A percentile compares a stretch with the other conserved stretches of the same genome.
Conservation (phyloP, 78 protist genomes). For the Guillardia theta region DNA sequence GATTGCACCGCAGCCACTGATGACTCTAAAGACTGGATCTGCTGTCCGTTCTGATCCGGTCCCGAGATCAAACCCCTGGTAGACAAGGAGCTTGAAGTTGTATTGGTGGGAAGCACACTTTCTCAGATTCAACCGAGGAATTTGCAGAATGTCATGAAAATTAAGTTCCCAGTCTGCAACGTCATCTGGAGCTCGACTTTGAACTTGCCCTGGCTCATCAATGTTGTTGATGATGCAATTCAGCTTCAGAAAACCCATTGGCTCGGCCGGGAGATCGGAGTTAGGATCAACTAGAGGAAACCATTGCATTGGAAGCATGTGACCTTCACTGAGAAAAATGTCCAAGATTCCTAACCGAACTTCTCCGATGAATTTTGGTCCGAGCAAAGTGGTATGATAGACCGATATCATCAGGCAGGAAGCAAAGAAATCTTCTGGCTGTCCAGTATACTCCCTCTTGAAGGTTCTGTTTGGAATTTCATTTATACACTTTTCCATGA, state of each 20-base stretch:
- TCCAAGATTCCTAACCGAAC: neutral
- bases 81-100: neutral
- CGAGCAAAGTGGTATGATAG: neutral
- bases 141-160: neutral
- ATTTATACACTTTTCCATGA: neutral
- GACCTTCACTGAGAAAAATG: neutral
- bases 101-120: neutral
- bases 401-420: neutral
- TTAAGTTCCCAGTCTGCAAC: slow-evolving; percentile 26
- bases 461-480: neutral
- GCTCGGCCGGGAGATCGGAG: neutral
- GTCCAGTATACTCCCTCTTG: neutral
- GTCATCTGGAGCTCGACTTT: neutral
- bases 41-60: neutral
- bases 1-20: neutral
- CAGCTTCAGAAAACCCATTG: neutral
- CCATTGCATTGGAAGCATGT: slow-evolving; percentile 32
- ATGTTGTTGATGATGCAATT: slow-evolving; percentile 16
- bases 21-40: neutral
- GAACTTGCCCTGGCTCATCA: neutral
- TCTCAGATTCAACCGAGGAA: neutral
- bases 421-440: neutral
- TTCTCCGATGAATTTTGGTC: neutral
- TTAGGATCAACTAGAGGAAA: neutral
- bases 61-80: slow-evolving; percentile 10